Base-by-base conservation (phyloP, 2,329 filamentous ascomycete species). In the Ceratocystis alfenasii region DNA sequence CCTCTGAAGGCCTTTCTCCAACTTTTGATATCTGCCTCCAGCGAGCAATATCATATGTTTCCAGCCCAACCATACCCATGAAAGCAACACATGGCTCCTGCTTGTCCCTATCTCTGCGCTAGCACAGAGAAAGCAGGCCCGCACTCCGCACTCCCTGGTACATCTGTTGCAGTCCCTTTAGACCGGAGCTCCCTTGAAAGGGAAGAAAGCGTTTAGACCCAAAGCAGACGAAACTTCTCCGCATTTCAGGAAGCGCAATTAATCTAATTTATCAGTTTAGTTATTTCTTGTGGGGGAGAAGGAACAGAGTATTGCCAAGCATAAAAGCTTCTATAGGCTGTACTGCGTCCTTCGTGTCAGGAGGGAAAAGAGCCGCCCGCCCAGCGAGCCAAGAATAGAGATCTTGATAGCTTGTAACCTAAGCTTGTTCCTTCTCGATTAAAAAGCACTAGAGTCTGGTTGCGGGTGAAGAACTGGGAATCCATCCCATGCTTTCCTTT, bases 181-280 rank as follows among this genome's bases (percentile, higher is more conserved):
- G 61, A 45, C 61, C 61, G 61, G 61, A 50, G 15, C 41, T 63
- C 41, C 44, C 61, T 63, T 50, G 61, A 63, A 30, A 22, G 17
- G 28, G 41, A 28, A 33, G 44, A 48, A 48, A 12, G 44, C 41
- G 2, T 48, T 48, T 63, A 30, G 46, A 48, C 61, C 61, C 61
- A 48, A 63, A 63, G 61, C 44, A 25, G 61, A 63, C 15, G 28
- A 30, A 25, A 17, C 53, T 59, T 59, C 53, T 59, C 53, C 53
- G 12, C 53, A 59, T 25, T 33, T 22, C 5, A 8, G 12, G 8
- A 15, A 22, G 46, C 20, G 4, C 7, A 33, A 17, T 59, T 59
- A 6, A 59, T 59, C 28, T 25, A 59, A 5, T 59, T 59, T 59
- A 59, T 36, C 20, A 1, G n/a, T 25, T 17, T 5, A 8, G 15